These are phyloP conservation scores for Chlamydomonas applanata DNA, from an alignment of 139 green algal genomes.

Conservation along the genomic window DNA sequence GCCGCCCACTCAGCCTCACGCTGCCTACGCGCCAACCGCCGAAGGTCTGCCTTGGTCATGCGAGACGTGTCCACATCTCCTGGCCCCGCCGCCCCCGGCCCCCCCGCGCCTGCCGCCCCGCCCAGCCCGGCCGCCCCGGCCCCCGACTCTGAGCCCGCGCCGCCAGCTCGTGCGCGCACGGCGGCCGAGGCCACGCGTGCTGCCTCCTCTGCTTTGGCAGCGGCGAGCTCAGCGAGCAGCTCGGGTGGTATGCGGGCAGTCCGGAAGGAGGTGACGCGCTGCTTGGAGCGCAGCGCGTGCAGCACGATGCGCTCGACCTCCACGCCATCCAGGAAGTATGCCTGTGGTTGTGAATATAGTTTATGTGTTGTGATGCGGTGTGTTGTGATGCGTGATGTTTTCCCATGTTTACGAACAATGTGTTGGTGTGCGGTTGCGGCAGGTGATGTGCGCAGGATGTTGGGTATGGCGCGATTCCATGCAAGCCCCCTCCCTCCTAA, in stretches of 20 bases:
- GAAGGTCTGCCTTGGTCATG: slow-evolving; percentile 59
- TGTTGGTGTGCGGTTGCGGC: too few relatives aligned
- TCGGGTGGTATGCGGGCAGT: slow-evolving; percentile 37
- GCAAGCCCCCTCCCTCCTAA: too few relatives aligned
- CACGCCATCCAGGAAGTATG: slow-evolving; percentile 54
- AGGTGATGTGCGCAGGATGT: too few relatives aligned
- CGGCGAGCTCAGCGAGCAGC: slow-evolving; percentile 38
- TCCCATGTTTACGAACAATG: too few relatives aligned
- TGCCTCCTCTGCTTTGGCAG: background rate
- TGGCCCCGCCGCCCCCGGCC: background rate
- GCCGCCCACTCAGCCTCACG: slow-evolving; percentile 66
- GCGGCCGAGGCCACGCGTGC: too few relatives aligned
- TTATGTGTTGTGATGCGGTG: too few relatives aligned
- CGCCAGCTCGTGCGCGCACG: background rate
- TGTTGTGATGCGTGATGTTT: too few relatives aligned
- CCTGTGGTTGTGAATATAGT: background rate
- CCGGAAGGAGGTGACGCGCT: slow-evolving; percentile 49
- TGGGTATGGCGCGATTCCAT: too few relatives aligned
- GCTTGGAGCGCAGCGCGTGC: slow-evolving; percentile 36
- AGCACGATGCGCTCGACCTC: slow-evolving; percentile 60
- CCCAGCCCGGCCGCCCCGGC: background rate
- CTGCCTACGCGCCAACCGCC: slow-evolving; percentile 55
- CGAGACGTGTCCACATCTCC: slow-evolving; percentile 19
- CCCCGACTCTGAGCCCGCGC: background rate
- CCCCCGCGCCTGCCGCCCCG: background rate